phyloP scores from a whole-genome alignment of 169 alveolate genomes.

The Eimeria falciformis region DNA sequence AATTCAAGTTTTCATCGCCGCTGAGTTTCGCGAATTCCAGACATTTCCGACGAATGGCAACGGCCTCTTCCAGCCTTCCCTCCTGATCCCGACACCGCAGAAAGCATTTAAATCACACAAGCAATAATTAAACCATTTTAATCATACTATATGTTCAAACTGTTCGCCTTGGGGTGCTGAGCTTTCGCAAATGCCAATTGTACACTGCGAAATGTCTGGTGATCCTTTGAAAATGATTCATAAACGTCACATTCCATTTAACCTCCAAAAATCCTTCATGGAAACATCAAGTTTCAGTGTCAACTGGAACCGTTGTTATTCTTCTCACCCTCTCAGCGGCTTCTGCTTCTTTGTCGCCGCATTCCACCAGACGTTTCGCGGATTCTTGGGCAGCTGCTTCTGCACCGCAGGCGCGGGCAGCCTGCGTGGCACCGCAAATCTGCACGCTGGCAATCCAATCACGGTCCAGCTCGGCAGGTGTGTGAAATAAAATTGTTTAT shows the following conservation, averaged over 20 bases:
- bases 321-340: background rate
- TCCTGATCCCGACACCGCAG: no score
- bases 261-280: background rate
- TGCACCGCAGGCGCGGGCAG: background rate
- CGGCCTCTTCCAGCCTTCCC: background rate
- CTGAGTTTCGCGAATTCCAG: background rate
- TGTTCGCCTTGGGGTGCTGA: no score
- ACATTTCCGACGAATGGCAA: background rate
- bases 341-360: background rate
- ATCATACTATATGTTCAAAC: no score
- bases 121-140: no score
- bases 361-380: background rate
- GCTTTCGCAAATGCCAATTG: no score
- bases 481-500: no score
- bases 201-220: no score
- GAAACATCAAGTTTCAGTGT: background rate
- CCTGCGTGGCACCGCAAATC: background rate
- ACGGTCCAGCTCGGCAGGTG: background rate
- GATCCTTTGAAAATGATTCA: background rate
- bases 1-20: background rate
- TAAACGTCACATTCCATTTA: background rate
- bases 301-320: no score
- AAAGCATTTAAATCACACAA: no score
- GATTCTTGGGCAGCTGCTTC: background rate
- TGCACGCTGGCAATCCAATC: background rate